Evolutionary conservation across 2,329 filamentous ascomycete species (phyloP).

Genomic region (Coccinonectria pachysandricola): DNA sequence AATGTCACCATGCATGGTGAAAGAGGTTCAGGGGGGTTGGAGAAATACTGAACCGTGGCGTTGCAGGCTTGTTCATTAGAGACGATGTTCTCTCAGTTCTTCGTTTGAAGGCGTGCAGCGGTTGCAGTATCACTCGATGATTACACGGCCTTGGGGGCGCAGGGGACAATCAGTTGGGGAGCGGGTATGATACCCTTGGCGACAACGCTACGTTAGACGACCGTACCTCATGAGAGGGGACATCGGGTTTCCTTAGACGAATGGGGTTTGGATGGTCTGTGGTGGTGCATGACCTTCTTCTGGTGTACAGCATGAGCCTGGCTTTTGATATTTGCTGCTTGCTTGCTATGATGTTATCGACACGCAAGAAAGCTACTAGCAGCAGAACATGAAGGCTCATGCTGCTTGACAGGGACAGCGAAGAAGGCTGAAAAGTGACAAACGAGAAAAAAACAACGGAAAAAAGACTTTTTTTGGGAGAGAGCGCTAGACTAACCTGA

Average conservation of each 20-base stretch:
- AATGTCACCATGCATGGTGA: slow-evolving; percentile 13
- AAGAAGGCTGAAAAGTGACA: slow-evolving; percentile 10
- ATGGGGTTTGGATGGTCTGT: slow-evolving; percentile 7
- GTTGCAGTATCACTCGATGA: slow-evolving; percentile 18
- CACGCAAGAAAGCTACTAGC: slow-evolving; percentile 8
- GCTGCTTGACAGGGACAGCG: slow-evolving; percentile 8
- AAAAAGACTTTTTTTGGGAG: slow-evolving; percentile 15
- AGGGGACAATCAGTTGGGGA: slow-evolving; percentile 12
- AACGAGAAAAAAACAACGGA: slow-evolving; percentile 19
- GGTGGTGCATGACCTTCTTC: too few relatives aligned
- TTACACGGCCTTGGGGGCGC: slow-evolving; percentile 15
- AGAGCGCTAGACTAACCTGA: slow-evolving; percentile 14
- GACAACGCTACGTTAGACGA: slow-evolving; percentile 25
- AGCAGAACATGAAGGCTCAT: slow-evolving; percentile 7
- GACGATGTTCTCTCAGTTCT: too few relatives aligned
- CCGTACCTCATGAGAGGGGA: slow-evolving; percentile 18
- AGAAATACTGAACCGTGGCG: slow-evolving; percentile 14
- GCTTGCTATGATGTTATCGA: too few relatives aligned
- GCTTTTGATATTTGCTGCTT: too few relatives aligned
- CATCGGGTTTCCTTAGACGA: slow-evolving; percentile 17
- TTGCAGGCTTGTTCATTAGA: slow-evolving; percentile 15
- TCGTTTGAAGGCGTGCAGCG: slow-evolving; percentile 18
- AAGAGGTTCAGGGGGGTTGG: slow-evolving; percentile 8
- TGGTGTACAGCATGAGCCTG: too few relatives aligned
- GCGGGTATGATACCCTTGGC: slow-evolving; percentile 27